These are phyloP conservation scores for Extremus antarcticus DNA, from an alignment of 495 filamentous ascomycete genomes.

Conservation along the genomic window DNA sequence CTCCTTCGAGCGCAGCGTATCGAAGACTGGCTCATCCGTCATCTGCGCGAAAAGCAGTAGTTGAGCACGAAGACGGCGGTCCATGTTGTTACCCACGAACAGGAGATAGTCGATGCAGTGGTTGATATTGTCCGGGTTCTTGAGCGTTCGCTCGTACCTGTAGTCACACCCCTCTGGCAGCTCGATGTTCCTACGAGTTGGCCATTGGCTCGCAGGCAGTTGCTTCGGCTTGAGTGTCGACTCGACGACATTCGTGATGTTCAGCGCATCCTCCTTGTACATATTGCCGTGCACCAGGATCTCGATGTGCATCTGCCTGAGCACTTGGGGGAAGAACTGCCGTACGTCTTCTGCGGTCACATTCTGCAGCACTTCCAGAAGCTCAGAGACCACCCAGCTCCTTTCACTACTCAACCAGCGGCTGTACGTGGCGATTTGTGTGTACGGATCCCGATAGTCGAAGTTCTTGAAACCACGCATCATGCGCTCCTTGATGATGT, in stretches of 20 bases:
- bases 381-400: slow-evolving; percentile 71
- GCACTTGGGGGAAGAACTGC: slow-evolving; percentile 66
- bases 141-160: slow-evolving; percentile 65
- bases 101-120: slow-evolving; percentile 90
- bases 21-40: slow-evolving; percentile 84
- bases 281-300: slow-evolving; percentile 84
- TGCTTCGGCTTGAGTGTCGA: slow-evolving; percentile 62
- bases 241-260: slow-evolving; percentile 73
- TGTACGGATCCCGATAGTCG: slow-evolving; percentile 77
- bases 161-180: slow-evolving; percentile 73
- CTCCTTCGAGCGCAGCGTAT: slow-evolving; percentile 91
- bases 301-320: slow-evolving; percentile 81
- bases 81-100: slow-evolving; percentile 61
- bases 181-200: slow-evolving; percentile 61
- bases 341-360: slow-evolving; percentile 65
- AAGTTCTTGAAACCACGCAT: slow-evolving; percentile 68
- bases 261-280: slow-evolving; percentile 88
- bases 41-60: slow-evolving; percentile 79
- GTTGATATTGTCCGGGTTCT: slow-evolving; percentile 89
- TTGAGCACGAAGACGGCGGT: slow-evolving; percentile 59
- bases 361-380: slow-evolving; percentile 61
- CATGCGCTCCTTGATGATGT: slow-evolving; percentile 82
- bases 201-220: slow-evolving; percentile 71
- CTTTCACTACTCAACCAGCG: slow-evolving; percentile 67
- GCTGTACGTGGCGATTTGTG: slow-evolving; percentile 78